Evolutionary conservation across 2,329 filamentous ascomycete species (phyloP).

Genomic region (Fusarium globosum): DNA sequence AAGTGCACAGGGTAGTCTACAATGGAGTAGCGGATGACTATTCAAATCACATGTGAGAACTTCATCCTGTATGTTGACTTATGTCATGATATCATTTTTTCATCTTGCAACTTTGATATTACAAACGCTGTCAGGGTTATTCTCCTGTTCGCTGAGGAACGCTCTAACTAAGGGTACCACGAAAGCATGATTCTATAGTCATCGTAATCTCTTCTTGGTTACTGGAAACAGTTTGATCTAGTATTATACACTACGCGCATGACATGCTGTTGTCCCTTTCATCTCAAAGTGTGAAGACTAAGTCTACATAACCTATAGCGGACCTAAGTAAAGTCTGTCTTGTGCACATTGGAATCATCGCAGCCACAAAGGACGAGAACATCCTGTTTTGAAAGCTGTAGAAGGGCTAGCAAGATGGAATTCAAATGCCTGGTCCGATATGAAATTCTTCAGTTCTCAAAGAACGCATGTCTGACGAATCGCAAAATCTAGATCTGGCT

Average conservation of each 20-base stretch:
- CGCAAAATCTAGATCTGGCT: accelerated
- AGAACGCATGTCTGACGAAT: accelerated
- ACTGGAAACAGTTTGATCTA: accelerated
- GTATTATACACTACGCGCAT: accelerated
- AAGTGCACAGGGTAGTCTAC: too few species aligned
- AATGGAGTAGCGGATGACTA: too few species aligned
- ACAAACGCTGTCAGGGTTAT: accelerated
- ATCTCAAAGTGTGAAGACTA: accelerated
- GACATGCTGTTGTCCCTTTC: too few species aligned
- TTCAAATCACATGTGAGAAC: not conserved
- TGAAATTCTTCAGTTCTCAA: not conserved
- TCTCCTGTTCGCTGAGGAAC: accelerated
- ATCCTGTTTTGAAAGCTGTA: accelerated
- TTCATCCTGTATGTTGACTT: accelerated
- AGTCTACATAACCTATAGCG: not conserved
- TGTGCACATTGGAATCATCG: not conserved
- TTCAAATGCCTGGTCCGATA: not conserved
- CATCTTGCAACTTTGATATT: accelerated
- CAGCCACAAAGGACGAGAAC: too few species aligned
- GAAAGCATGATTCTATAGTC: accelerated
- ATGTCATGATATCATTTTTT: accelerated
- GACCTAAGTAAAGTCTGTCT: accelerated
- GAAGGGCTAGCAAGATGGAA: accelerated
- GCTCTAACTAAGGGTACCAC: accelerated
- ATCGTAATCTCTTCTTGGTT: accelerated